Evolutionary conservation across 225 moss, liverwort and hornwort species (phyloP).

Genomic region (Bryum argenteum): DNA sequence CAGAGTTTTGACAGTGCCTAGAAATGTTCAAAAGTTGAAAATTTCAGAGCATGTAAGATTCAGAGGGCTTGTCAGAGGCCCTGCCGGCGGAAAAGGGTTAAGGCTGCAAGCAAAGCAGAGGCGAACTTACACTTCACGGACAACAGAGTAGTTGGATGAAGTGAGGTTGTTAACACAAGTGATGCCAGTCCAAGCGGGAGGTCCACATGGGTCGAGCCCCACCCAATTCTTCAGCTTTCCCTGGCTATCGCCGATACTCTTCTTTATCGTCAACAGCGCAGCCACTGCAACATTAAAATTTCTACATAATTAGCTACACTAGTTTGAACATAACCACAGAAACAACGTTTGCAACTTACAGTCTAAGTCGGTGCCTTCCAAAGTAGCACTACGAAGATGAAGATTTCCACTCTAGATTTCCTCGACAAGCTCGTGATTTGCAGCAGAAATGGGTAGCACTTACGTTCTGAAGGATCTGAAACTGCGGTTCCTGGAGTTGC

Average conservation of each 20-base stretch:
- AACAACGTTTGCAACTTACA: too few relatives aligned
- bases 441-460: conserved; percentile 21
- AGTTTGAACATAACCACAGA: too few relatives aligned
- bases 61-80: too few relatives aligned
- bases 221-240: conserved; percentile 44
- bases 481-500: conserved; percentile 27
- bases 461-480: conserved; percentile 48
- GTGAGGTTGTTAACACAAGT: conserved; percentile 19
- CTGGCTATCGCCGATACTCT: conserved; percentile 20
- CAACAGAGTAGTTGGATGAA: conserved; percentile 20
- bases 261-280: conserved; percentile 46
- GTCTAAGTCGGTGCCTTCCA: too few relatives aligned
- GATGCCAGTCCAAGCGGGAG: conserved; percentile 46
- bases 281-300: conserved; percentile 45
- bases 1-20: too few relatives aligned
- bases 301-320: background rate
- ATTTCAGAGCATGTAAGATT: too few relatives aligned
- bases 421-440: too few relatives aligned
- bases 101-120: background rate
- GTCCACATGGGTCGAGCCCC: conserved; percentile 49
- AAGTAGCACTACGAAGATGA: too few relatives aligned
- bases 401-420: too few relatives aligned
- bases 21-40: too few relatives aligned
- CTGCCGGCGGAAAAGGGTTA: too few relatives aligned
- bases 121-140: conserved; percentile 40